Evolutionary conservation across 2,329 filamentous ascomycete species (phyloP), one percentile per base, ranked within the genome.

Genomic region (Calonectria crousiana): DNA sequence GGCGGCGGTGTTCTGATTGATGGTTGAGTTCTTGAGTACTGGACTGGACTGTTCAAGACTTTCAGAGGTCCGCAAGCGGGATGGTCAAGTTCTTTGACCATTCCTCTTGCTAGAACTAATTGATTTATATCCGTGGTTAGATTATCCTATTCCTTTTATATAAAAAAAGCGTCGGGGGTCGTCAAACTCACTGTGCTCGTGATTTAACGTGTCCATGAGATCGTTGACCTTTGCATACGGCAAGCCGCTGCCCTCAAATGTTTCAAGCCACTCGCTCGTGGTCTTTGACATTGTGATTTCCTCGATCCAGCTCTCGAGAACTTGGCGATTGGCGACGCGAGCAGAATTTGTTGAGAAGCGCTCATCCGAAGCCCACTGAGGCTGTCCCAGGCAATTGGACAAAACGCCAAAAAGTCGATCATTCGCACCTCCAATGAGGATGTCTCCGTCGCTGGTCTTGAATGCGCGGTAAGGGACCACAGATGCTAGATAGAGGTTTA

Each of bases 201-300:
- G 56, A 20, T 62, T 62, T 28, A 62, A 13, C 3, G 56, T 62
- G 6, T 62, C 56, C 56, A 41, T 62, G 4, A 62, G 56, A 34
- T 62, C 56, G 26, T 62, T 62, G 23, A 62, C 56, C 23, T 62
- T 62, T 41, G 56, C 56, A 20, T 62, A 62, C 16, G 34, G 56
- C 9, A 62, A 41, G 2, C 56, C 56, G 11, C 34, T 62, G 13
- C 56, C 56, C n/a, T 62, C 56, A 9, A 62, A 62, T 2, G n/a
- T 41, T 6, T 62, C 34, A 23, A 62, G 56, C 56, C 56, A 62
- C 14, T 41, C 56, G 23, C 34, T 20, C 11, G 56, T 62, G 5
- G n/a, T 62, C 16, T 62, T 62, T 14, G 34, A 41, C n/a, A 62
- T 62, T 2, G 56, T 62, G 6, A 41, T 36, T 6, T 62, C 56